These are phyloP conservation scores for Calocybe gambosa DNA, from an alignment of 1,284 basidiomycete genomes.

Conservation along the genomic window DNA sequence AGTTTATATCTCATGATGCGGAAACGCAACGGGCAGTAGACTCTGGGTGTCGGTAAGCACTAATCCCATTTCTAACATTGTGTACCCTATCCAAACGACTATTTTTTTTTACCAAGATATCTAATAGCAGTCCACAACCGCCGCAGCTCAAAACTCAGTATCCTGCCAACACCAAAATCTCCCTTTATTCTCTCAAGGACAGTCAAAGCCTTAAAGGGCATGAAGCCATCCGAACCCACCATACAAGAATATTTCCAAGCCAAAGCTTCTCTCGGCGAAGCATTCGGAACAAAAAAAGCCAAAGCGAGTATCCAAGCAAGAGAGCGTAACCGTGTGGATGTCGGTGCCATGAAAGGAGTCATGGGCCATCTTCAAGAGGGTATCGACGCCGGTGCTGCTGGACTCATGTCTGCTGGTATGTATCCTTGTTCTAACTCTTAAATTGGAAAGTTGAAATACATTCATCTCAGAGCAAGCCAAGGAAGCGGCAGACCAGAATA, in stretches of 20 bases:
- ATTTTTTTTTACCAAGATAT: constrained; percentile 44
- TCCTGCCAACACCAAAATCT: constrained; percentile 56
- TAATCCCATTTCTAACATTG: not conserved
- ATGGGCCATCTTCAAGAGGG: constrained; percentile 73
- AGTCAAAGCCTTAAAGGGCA: constrained; percentile 77
- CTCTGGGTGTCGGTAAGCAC: constrained; percentile 55
- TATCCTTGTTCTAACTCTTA: constrained; percentile 8
- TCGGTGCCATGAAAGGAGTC: constrained; percentile 77
- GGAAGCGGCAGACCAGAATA: constrained; percentile 49
- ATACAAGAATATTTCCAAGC: constrained; percentile 54
- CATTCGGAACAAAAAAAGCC: constrained; percentile 92
- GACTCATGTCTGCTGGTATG: constrained; percentile 63
- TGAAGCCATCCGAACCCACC: constrained; percentile 47
- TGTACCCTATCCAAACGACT: constrained; percentile 3
- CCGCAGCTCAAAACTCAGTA: constrained; percentile 56
- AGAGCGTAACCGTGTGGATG: constrained; percentile 85
- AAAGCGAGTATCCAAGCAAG: constrained; percentile 77
- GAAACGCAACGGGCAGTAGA: constrained; percentile 45
- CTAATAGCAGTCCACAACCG: constrained; percentile 69
- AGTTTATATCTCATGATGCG: constrained; percentile 68
- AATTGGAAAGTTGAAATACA: not conserved
- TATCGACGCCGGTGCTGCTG: constrained; percentile 66
- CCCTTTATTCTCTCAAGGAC: constrained; percentile 73
- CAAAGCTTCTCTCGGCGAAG: constrained; percentile 77
- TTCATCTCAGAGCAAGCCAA: constrained; percentile 54